Evolutionary conservation across 108 stramenopile species (phyloP), one percentile per base, ranked within the genome.

Genomic region (Pseudonitzschia pungens): DNA sequence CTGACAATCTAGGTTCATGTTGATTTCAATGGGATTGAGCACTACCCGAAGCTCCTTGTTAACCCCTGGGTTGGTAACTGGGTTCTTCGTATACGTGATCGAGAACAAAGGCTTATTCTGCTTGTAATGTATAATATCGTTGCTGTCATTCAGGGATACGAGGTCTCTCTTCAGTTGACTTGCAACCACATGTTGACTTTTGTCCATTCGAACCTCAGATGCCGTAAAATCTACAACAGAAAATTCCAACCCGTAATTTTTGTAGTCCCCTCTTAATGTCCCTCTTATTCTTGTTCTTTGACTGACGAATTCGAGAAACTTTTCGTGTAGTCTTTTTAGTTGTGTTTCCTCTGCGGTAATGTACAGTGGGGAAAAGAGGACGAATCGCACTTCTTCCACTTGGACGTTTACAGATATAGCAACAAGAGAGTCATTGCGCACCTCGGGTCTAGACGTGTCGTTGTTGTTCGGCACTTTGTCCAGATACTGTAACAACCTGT

Each of bases 221-320:
- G 73, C 80, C 51, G 67, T 55, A 63, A 81, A 70, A 40, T 82
- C 77, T 3, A 68, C 36, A n/a, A 86, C 15, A 21, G 80, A 83
- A 16, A 81, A 26, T 28, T 78, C 65, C 27, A 78, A 52, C 0
- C 72, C 62, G 45, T 70, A 70, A 8, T 77, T 77, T 55, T 87
- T 64, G 52, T 78, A 87, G 69, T 87, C 82, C 6, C 81, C 86
- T 42, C 71, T 73, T 14, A 87, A 57, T 4, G 65, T 59, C 36
- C 52, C 67, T 16, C 72, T 57, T 10, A 63, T 45, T 31, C 33
- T 62, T 42, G 84, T 33, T 24, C 53, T 57, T 8, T 69, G 21
- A 43, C 79, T 40, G 29, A 50, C 64, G 41, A 87, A 54, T 18
- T 87, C 79, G 33, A 83, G 60, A 63, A 84, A 86, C 21, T 76